These are phyloP conservation scores for Ophiostoma novo-ulmi DNA, from an alignment of 2,329 filamentous ascomycete genomes.

Conservation along the genomic window DNA sequence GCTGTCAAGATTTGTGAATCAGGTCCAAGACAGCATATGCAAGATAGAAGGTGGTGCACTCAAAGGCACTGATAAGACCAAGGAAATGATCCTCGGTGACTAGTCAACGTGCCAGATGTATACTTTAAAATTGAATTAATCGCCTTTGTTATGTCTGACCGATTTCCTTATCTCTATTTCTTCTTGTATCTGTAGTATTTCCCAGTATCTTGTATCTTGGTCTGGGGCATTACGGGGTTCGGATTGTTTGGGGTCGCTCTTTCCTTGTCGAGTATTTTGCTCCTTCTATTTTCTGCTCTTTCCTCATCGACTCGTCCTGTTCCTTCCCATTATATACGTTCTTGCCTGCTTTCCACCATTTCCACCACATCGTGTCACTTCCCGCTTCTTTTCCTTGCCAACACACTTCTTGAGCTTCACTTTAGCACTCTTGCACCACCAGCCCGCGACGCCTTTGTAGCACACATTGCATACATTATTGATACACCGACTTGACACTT, in stretches of 20 bases:
- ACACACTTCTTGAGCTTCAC: not conserved
- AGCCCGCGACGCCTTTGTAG: not conserved
- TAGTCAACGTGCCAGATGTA: not conserved
- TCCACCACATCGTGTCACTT: not conserved
- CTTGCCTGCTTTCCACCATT: not conserved
- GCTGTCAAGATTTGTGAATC: constrained; percentile 7
- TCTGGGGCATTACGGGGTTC: not conserved
- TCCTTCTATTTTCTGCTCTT: not conserved
- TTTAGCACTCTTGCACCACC: not conserved
- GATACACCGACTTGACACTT: not conserved
- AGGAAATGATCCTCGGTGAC: constrained; percentile 6
- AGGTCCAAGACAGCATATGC: constrained; percentile 10
- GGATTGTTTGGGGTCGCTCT: not conserved
- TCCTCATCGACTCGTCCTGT: not conserved
- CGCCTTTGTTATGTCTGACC: not conserved
- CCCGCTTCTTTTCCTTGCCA: not conserved
- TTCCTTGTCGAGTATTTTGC: constrained; percentile 6
- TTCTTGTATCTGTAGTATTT: not conserved
- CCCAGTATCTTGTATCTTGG: not conserved
- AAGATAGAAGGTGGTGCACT: not conserved
- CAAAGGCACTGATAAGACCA: constrained; percentile 6
- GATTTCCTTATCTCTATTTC: constrained; percentile 3
- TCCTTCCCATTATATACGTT: not conserved
- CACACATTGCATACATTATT: not conserved
- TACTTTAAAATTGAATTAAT: not conserved